Evolutionary conservation across 163 green algal species (phyloP).

Genomic region (Trebouxia gelatinosa): DNA sequence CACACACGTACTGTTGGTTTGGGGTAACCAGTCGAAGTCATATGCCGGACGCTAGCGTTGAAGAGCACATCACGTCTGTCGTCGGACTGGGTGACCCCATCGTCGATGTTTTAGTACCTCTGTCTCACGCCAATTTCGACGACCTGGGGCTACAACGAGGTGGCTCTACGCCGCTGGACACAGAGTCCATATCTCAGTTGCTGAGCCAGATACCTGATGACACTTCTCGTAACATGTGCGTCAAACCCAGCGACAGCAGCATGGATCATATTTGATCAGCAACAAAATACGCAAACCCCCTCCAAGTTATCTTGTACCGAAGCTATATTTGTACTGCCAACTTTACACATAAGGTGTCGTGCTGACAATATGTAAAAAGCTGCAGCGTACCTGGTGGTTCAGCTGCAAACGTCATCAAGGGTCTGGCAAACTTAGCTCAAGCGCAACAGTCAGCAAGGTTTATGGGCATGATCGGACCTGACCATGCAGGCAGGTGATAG

Average conservation of each 20-base stretch:
- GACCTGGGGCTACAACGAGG: constrained; percentile 10
- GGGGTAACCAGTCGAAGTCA: too few species aligned
- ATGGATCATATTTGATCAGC: not conserved
- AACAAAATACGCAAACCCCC: too few species aligned
- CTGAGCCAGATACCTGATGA: constrained; percentile 24
- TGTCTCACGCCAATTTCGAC: not conserved
- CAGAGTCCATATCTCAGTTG: constrained; percentile 2
- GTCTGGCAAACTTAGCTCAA: constrained; percentile 26
- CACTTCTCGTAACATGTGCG: not conserved
- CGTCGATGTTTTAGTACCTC: constrained; percentile 33
- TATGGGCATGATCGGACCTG: constrained; percentile 71
- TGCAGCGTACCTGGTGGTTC: constrained; percentile 24
- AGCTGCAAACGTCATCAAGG: constrained; percentile 34
- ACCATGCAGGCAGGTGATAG: constrained; percentile 48
- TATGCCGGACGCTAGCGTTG: too few species aligned
- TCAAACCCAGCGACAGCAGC: too few species aligned
- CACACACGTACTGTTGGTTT: too few species aligned
- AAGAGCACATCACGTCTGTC: too few species aligned
- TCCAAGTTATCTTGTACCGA: too few species aligned
- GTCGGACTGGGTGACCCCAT: constrained; percentile 51
- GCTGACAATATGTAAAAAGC: not conserved
- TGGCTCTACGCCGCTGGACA: not conserved
- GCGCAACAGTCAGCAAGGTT: constrained; percentile 52
- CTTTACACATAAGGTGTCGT: too few species aligned
- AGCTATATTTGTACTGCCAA: too few species aligned